These are phyloP conservation scores for Geranium brycei DNA, from an alignment of 345 rosid species.

Conservation along the genomic window DNA sequence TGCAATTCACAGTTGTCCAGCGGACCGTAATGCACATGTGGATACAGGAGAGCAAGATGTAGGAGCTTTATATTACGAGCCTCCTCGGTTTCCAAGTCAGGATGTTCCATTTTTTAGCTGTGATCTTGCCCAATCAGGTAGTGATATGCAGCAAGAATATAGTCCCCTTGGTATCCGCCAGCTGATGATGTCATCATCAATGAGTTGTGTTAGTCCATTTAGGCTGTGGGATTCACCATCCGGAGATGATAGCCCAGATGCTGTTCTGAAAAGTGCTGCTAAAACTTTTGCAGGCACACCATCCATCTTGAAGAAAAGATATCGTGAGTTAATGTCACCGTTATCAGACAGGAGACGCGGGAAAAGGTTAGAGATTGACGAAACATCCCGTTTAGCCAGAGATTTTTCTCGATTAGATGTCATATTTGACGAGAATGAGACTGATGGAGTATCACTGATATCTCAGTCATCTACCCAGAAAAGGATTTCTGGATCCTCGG, in stretches of 20 bases:
- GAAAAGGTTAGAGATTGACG: constrained; percentile 69
- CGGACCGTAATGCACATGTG: constrained; percentile 22
- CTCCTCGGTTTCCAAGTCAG: constrained; percentile 28
- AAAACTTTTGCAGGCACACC: constrained; percentile 67
- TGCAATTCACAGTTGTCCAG: constrained; percentile 21
- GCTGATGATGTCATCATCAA: constrained; percentile 21
- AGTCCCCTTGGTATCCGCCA: constrained; percentile 36
- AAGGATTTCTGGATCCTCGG: constrained; percentile 14
- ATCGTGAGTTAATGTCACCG: constrained; percentile 37
- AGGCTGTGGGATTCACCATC: constrained; percentile 87
- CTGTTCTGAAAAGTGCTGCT: constrained; percentile 58
- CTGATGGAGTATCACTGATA: constrained; percentile 10
- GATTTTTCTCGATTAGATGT: constrained; percentile 85
- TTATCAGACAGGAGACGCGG: constrained; percentile 63
- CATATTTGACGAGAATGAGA: constrained; percentile 46
- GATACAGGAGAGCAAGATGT: constrained; percentile 12
- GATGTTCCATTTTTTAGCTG: constrained; percentile 27
- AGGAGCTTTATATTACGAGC: constrained; percentile 23
- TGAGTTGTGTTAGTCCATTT: constrained; percentile 5
- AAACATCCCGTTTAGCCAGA: constrained; percentile 51
- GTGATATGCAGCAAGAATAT: constrained; percentile 26
- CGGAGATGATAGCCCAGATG: constrained; percentile 58
- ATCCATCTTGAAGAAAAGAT: constrained; percentile 80
- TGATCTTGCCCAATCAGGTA: constrained; percentile 21
- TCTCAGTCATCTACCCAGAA: constrained; percentile 26